Percentiles rank a stretch among this genome's conserved stretches.
phyloP scores from a whole-genome alignment of 2,329 filamentous ascomycete genomes.

The Clonostachys chloroleuca region DNA sequence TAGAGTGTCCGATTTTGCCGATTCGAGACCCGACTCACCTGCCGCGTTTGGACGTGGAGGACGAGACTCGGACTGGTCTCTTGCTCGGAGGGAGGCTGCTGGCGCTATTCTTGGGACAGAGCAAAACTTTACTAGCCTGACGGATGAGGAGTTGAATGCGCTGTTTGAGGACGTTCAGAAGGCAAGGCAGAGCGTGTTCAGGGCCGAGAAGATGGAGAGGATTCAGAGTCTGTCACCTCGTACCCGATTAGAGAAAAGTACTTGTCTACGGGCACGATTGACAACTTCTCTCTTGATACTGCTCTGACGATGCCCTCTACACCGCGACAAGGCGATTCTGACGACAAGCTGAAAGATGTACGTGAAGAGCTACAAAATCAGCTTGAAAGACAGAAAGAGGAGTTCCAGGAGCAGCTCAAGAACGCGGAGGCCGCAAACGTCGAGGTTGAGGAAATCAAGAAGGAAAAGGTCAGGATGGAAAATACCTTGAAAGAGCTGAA shows the following conservation, averaged over 20 bases:
- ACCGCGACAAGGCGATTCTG: constrained; percentile 71
- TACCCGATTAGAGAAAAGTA: constrained; percentile 92
- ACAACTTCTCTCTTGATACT: constrained; percentile 95
- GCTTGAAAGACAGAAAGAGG: constrained; percentile 78
- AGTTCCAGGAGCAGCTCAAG: constrained; percentile 75
- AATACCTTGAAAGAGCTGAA: constrained; percentile 73
- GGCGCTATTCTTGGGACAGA: constrained; percentile 84
- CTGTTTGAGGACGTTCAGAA: constrained; percentile 92
- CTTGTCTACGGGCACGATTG: constrained; percentile 87
- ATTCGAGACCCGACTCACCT: constrained; percentile 76
- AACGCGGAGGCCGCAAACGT: constrained; percentile 69
- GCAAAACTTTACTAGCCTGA: constrained; percentile 84
- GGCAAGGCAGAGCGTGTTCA: constrained; percentile 73
- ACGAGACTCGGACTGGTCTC: constrained; percentile 89
- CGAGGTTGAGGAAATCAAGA: constrained; percentile 78
- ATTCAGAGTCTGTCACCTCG: constrained; percentile 83
- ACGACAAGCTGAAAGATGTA: constrained; percentile 69
- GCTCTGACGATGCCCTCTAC: constrained; percentile 92
- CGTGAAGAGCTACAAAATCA: constrained; percentile 81
- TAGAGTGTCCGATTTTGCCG: constrained; percentile 74
- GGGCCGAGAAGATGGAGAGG: constrained; percentile 76
- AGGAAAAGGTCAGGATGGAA: constrained; percentile 83
- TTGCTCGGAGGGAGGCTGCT: constrained; percentile 89
- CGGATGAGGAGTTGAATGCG: constrained; percentile 89
- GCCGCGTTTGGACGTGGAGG: constrained; percentile 59